Evolutionary conservation across 768 basidiomycete species (phyloP), one percentile per base, ranked within the genome.

Genomic region (Suillus variegatus): DNA sequence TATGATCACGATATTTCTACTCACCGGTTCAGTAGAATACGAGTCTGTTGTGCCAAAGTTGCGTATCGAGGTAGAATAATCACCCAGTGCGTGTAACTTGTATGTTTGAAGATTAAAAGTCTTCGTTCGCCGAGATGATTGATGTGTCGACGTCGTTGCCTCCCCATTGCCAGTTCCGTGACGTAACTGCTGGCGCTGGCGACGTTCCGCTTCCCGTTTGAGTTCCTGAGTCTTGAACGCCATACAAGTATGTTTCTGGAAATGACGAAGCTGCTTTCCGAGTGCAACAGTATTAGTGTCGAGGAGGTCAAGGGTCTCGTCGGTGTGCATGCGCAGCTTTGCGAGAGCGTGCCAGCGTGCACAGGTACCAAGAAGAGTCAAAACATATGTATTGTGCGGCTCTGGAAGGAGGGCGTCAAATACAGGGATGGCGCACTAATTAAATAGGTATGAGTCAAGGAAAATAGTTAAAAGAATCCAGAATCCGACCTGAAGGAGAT

Each of bases 11-110:
- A n/a, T n/a, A 28, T 28, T 28, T 28, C 28, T 28, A 28, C 28
- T 2, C 62, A 80, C 80, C 2, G 67, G 65, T 54, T 77, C 71
- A 1, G 78, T 79, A 5, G 69, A 67, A 61, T 75, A 80, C 0
- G 70, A 73, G 38, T 81, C 80, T 0, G 73, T 75, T 6, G 79
- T 77, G 0, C 80, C 77, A 32, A 69, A 71, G 8, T 22, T n/a
- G 4, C 43, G n/a, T 16, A 81, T 79, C 3, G 61, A 65, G 0
- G 20, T 4, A 0, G 51, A 57, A 65, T 79, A 79, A 62, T 81
- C 71, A 0, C 77, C 77, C 8, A 81, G 63, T 0, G 72, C 60
- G 62, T 81, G 80, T 10, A 73, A 12, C 67, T 81, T 81, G 65
- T 72, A 73, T 0, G 74, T 78, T 4, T 62, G 25, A 12, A 80